phyloP scores from a whole-genome alignment of 805 yeast species.

The Suhomyces pyralidae region DNA sequence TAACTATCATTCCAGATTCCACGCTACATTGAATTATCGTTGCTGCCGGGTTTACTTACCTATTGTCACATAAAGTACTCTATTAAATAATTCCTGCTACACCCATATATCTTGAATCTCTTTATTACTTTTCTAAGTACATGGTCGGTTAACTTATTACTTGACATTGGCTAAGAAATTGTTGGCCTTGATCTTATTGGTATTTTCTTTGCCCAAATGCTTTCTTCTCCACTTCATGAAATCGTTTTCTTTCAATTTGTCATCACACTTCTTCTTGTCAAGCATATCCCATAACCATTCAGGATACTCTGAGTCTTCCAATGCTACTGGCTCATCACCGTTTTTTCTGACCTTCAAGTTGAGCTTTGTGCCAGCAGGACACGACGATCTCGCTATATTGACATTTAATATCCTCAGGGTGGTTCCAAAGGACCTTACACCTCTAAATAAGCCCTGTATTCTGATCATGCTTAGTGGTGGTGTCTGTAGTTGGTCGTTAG shows the following conservation, averaged over 20 bases:
- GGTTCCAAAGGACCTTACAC: background rate
- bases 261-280: slow-evolving; percentile 61
- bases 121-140: background rate
- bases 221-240: slow-evolving; percentile 63
- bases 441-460: background rate
- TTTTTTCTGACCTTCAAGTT: slow-evolving; percentile 71
- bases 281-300: slow-evolving; percentile 90
- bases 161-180: slow-evolving; percentile 69
- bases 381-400: slow-evolving; percentile 38
- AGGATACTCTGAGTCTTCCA: slow-evolving; percentile 87
- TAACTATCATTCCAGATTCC: background rate
- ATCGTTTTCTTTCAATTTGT: slow-evolving; percentile 56
- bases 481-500: background rate
- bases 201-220: slow-evolving; percentile 64
- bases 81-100: background rate
- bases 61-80: background rate
- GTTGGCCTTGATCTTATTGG: slow-evolving; percentile 67
- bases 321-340: slow-evolving; percentile 86
- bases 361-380: slow-evolving; percentile 70
- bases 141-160: slow-evolving; percentile 1
- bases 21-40: background rate
- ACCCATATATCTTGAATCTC: background rate
- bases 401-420: background rate
- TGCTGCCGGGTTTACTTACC: background rate
- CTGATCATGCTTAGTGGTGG: background rate